Evolutionary conservation across 164 flowering plant genomes (phyloP), one percentile per base, ranked within the genome.

Genomic region (Paratinospora sagittata): DNA sequence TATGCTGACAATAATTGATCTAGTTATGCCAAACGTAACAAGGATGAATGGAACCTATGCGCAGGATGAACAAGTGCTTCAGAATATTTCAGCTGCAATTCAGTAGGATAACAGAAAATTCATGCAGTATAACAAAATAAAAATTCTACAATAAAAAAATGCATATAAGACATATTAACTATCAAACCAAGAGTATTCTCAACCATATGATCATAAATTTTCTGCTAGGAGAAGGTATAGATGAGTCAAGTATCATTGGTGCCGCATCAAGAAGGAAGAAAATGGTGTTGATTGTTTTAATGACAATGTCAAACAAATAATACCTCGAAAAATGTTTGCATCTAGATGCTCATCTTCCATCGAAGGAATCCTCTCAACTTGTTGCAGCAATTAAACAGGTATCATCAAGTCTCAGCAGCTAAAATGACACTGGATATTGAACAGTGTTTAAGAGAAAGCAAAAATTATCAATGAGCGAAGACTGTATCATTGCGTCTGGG

Each of bases 401-500:
- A 6, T 55, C n/a, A n/a, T n/a, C 60, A 55, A 55, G 60, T 55
- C 8, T n/a, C 24, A n/a, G 24, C n/a, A n/a, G 21, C 24, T 19
- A 55, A 1, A 55, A 55, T 55, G 61, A 55, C 61, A 55, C 21
- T 4, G 24, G 9, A 55, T 23, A 6, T 21, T 55, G 23, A 55
- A 55, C 26, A 55, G 61, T 21, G 24, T 30, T n/a, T 55, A 55
- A 19, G 19, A 52, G 21, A 58, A 52, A 30, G 10, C 10, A 47
- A 49, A 41, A 63, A 65, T 70, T 47, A 73, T 89, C 82, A 91
- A 80, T 91, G 94, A 68, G 93, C 79, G 74, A 81, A 90, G 70
- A 91, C 86, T 33, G 91, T 91, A 78, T 92, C 95, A 81, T 87
- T 90, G 72, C 90, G 87, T 52, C 97, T 85, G 34, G 97, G 90